phyloP scores from a whole-genome alignment of 495 filamentous ascomycete species.

The Penicillium malachiteum region DNA sequence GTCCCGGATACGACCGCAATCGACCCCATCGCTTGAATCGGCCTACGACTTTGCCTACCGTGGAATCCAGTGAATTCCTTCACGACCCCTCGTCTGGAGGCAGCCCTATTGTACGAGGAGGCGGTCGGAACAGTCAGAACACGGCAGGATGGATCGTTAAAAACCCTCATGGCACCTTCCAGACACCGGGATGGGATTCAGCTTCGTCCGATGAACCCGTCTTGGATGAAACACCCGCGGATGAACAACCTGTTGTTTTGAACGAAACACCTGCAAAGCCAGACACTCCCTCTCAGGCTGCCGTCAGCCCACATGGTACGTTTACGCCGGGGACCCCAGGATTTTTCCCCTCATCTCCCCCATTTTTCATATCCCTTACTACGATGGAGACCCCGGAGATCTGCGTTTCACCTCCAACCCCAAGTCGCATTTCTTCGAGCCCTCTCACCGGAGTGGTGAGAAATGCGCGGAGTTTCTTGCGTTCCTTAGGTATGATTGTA shows the following conservation, averaged over 20 bases:
- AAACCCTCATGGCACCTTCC: conserved; percentile 1
- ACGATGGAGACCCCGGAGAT: too few species aligned
- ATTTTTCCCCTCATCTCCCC: too few species aligned
- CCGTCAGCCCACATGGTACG: not conserved
- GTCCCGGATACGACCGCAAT: not conserved
- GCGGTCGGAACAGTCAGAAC: not conserved
- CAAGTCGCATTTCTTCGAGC: not conserved
- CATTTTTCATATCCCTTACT: too few species aligned
- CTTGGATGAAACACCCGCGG: not conserved
- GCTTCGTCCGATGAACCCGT: not conserved
- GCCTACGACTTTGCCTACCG: not conserved
- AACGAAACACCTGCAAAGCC: not conserved
- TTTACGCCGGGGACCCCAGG: not conserved
- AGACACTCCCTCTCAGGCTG: not conserved
- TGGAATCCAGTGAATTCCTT: not conserved
- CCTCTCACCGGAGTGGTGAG: not conserved
- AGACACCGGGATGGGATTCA: not conserved
- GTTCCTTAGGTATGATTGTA: not conserved
- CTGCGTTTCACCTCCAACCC: not conserved
- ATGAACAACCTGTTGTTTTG: not conserved
- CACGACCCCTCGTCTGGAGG: not conserved
- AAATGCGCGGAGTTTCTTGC: not conserved
- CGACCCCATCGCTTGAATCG: not conserved
- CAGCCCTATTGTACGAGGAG: not conserved
- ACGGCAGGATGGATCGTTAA: not conserved